These are phyloP conservation scores for Petunia axillaris DNA, from an alignment of 257 asterid genomes.

Conservation along the genomic window DNA sequence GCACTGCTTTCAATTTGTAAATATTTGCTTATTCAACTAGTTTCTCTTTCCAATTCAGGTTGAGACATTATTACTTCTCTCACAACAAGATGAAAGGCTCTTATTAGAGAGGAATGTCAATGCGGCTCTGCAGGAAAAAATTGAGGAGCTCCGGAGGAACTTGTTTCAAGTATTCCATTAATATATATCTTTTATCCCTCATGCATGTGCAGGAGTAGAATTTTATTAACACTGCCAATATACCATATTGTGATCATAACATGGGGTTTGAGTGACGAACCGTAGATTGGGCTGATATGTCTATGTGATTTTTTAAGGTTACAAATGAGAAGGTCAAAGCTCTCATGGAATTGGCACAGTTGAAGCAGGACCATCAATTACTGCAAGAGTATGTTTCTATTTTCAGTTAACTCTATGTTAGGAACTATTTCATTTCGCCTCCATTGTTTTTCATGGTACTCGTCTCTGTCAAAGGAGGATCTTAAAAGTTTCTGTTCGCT, in stretches of 20 bases:
- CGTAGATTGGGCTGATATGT: constrained; percentile 9
- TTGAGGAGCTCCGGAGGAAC: constrained; percentile 88
- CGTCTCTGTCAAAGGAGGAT: constrained; percentile 12
- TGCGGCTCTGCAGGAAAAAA: constrained; percentile 72
- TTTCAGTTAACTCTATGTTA: constrained; percentile 18
- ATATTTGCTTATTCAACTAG: constrained; percentile 23
- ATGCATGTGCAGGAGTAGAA: too few relatives aligned
- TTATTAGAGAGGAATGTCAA: constrained; percentile 80
- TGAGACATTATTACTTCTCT: constrained; percentile 70
- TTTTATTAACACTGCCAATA: not conserved
- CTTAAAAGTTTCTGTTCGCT: not conserved
- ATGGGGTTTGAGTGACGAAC: constrained; percentile 9
- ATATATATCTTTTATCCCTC: too few relatives aligned
- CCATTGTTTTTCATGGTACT: constrained; percentile 23
- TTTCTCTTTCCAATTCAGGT: constrained; percentile 56
- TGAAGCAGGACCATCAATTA: constrained; percentile 68
- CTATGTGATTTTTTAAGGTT: constrained; percentile 55
- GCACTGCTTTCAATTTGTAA: constrained; percentile 19
- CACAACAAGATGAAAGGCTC: constrained; percentile 94
- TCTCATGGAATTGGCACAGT: constrained; percentile 89
- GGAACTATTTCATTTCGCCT: constrained; percentile 20
- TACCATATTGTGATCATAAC: not conserved
- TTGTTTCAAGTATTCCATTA: constrained; percentile 63
- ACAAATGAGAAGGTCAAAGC: constrained; percentile 94
- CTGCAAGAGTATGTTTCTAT: constrained; percentile 67